Percentiles rank a stretch among this genome's conserved stretches.
Evolutionary conservation across 495 filamentous ascomycete genomes (phyloP).

Genomic region (Penicillium daleae): DNA sequence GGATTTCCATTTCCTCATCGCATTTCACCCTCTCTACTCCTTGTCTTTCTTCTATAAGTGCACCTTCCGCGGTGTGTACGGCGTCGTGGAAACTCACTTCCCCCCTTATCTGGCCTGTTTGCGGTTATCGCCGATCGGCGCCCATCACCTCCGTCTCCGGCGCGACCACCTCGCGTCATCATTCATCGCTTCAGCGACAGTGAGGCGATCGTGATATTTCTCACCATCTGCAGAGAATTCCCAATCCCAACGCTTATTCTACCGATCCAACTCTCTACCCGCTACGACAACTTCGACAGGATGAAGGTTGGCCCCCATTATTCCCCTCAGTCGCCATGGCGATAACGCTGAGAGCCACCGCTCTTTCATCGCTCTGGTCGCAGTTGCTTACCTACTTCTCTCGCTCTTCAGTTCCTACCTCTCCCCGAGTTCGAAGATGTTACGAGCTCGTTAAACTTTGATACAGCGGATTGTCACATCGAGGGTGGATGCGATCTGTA

Average conservation of each 20-base stretch:
- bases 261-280: too few relatives aligned
- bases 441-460: slow-evolving; percentile 88
- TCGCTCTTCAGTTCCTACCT: slow-evolving; percentile 74
- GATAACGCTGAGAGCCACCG: slow-evolving; percentile 11
- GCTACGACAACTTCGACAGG: not conserved
- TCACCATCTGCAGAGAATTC: not conserved
- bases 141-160: slow-evolving; percentile 28
- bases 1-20: not conserved
- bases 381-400: slow-evolving; percentile 3
- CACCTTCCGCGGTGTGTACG: not conserved
- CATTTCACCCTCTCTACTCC: slow-evolving; percentile 1
- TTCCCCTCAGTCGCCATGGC: slow-evolving; percentile 15
- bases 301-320: slow-evolving; percentile 33
- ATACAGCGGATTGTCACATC: slow-evolving; percentile 87
- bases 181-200: slow-evolving; percentile 12
- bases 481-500: slow-evolving; percentile 93
- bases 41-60: not conserved
- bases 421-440: slow-evolving; percentile 85
- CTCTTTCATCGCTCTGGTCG: slow-evolving; percentile 8
- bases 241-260: not conserved
- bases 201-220: not conserved
- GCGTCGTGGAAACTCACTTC: slow-evolving; percentile 12
- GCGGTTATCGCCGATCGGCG: slow-evolving; percentile 34
- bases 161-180: slow-evolving; percentile 28
- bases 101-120: slow-evolving; percentile 20